Base-by-base conservation (phyloP, 306 rosid genomes). In the Castanospermum australe region DNA sequence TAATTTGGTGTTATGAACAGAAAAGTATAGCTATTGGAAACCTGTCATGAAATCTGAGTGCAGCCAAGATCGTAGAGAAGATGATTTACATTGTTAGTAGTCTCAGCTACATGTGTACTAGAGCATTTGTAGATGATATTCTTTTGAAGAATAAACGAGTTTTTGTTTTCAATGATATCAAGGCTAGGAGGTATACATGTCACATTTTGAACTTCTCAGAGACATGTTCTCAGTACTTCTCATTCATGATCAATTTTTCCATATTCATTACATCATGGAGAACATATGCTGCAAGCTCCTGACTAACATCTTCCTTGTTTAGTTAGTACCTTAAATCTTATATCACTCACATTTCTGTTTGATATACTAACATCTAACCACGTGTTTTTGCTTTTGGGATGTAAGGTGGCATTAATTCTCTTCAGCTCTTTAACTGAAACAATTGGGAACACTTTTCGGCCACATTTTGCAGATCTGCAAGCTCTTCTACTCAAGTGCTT, bases 341-440 rank as follows among this genome's bases (percentile, higher is more conserved):
- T 39, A 21, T 30, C 21, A 6, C n/a, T 8, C 18, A 15, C 74
- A 66, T 77, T 66, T 69, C 35, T 20, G 47, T 36, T 80, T 71
- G 25, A 81, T 21, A 6, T 62, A 11, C 83, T 87, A 70, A 66
- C 50, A 21, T 76, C 64, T 85, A 48, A 80, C 79, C 14, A 25
- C 50, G 22, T 79, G 8, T 57, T 73, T 0, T 76, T 77, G 41
- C 52, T 82, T 85, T 82, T 68, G 68, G 82, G 82, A 71, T 85
- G 73, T 45, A 79, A 96, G 99, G 99, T 96, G 83, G 97, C 98
- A 13, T 86, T 96, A 83, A 92, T 96, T 82, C 96, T 96, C 71
- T 96, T 96, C 92, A 93, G 99, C 82, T 96, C 99, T 44, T 85
- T 96, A 77, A 96, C 99, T 28, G 99, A 96, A 91, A 96, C 99